Evolutionary conservation across 2,329 filamentous ascomycete species (phyloP).

Genomic region (Colletotrichum tabaci): DNA sequence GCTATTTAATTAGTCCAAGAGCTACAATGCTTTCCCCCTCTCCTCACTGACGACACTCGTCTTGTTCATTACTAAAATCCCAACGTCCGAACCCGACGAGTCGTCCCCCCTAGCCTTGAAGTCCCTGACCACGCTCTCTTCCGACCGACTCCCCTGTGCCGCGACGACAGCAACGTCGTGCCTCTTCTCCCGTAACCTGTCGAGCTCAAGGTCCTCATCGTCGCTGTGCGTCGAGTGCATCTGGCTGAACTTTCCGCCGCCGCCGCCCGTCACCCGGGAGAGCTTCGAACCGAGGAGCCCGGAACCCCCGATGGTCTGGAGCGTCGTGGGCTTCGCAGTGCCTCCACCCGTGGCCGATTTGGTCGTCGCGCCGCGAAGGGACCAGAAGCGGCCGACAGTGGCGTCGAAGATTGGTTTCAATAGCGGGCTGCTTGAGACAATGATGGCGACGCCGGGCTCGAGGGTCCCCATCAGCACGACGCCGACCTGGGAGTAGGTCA

Average conservation of each 20-base stretch:
- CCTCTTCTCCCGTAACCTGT: not conserved
- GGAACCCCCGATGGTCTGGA: slow-evolving; percentile 6
- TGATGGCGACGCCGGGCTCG: slow-evolving; percentile 45
- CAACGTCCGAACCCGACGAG: slow-evolving; percentile 5
- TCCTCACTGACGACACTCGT: not conserved
- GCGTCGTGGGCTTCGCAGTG: not conserved
- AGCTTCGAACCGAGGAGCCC: slow-evolving; percentile 6
- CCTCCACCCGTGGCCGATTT: not conserved
- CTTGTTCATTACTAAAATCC: slow-evolving; percentile 4
- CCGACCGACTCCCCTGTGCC: not conserved
- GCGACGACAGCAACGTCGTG: not conserved
- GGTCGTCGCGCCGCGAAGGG: slow-evolving; percentile 2
- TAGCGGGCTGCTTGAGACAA: slow-evolving; percentile 46
- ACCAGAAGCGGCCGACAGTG: slow-evolving; percentile 43
- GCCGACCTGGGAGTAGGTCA: slow-evolving; percentile 44
- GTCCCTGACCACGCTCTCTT: not conserved
- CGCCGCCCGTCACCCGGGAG: not conserved
- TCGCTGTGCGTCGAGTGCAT: slow-evolving; percentile 16
- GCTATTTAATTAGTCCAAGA: not conserved
- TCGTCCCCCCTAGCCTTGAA: slow-evolving; percentile 5
- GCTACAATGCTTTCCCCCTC: not conserved
- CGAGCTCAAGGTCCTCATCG: not conserved
- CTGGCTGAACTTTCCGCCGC: slow-evolving; percentile 5
- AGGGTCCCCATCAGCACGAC: slow-evolving; percentile 40
- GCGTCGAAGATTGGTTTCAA: slow-evolving; percentile 46